Evolutionary conservation across 1,139 yeast genomes (phyloP).

Genomic region (Williopsis jadinii): DNA sequence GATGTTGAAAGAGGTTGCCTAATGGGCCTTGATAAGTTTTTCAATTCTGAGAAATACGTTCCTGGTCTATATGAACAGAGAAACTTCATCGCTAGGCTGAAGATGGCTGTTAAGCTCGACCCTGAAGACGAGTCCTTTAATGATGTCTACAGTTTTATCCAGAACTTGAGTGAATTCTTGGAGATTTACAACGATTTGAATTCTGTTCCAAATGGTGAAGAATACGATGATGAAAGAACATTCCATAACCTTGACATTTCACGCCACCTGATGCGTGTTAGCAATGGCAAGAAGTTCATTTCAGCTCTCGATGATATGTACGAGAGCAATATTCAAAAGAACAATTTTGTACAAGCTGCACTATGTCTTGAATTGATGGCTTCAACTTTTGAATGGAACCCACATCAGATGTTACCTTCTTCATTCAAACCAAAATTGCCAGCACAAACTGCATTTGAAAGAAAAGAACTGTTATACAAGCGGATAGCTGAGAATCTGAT

Average conservation of each 20-base stretch:
- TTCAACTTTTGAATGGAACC: constrained; percentile 72
- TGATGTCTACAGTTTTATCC: constrained; percentile 45
- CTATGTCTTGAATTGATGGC: constrained; percentile 74
- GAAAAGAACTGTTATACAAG: constrained; percentile 69
- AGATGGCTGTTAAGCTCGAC: constrained; percentile 47
- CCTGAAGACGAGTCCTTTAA: constrained; percentile 61
- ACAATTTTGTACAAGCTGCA: constrained; percentile 76
- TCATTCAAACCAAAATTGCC: constrained; percentile 68
- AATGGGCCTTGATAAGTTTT: constrained; percentile 57
- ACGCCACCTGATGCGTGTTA: constrained; percentile 70
- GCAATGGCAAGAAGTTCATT: constrained; percentile 74
- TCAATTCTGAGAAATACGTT: constrained; percentile 46
- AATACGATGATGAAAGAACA: constrained; percentile 81
- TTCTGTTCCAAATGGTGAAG: constrained; percentile 74
- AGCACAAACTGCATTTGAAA: constrained; percentile 70
- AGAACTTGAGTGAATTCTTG: constrained; percentile 56
- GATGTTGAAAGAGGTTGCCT: constrained; percentile 61
- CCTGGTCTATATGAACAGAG: constrained; percentile 53
- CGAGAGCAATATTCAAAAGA: constrained; percentile 53
- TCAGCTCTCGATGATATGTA: constrained; percentile 72
- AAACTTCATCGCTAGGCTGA: constrained; percentile 44
- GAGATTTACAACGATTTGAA: constrained; percentile 61
- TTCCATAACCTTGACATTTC: constrained; percentile 74
- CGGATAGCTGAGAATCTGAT: constrained; percentile 67
- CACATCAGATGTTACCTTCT: constrained; percentile 47